Evolutionary conservation across 495 filamentous ascomycete species (phyloP).

Genomic region (Cudoniella acicularis): DNA sequence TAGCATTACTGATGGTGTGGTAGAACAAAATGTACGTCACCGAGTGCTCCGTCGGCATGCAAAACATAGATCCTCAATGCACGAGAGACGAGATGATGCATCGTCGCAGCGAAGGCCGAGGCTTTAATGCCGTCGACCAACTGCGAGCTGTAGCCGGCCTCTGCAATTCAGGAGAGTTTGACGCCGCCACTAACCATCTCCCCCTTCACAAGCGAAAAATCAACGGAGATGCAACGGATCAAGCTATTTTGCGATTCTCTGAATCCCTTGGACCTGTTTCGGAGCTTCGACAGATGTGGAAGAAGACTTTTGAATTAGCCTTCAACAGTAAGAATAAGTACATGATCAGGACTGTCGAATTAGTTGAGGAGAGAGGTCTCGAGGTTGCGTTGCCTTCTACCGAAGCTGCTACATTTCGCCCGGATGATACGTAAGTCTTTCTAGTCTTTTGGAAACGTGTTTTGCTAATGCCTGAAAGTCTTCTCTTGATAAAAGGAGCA

Average conservation of each 20-base stretch:
- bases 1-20: background rate
- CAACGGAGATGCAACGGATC: conserved; percentile 70
- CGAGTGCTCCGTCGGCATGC: conserved; percentile 44
- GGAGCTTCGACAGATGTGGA: conserved; percentile 47
- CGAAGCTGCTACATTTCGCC: conserved; percentile 35
- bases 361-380: conserved; percentile 36
- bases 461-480: conserved; percentile 4
- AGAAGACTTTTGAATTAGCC: conserved; percentile 58
- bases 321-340: conserved; percentile 82
- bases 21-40: conserved; percentile 61
- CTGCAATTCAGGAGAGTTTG: conserved; percentile 70
- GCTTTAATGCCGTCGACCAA: conserved; percentile 36
- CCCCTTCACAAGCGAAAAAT: conserved; percentile 54
- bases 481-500: conserved; percentile 62
- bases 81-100: conserved; percentile 38
- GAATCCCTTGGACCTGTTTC: conserved; percentile 51
- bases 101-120: conserved; percentile 17
- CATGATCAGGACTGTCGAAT: conserved; percentile 51
- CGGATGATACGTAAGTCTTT: conserved; percentile 37
- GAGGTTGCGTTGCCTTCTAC: conserved; percentile 29
- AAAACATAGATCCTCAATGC: conserved; percentile 34
- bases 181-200: conserved; percentile 49
- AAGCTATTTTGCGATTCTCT: conserved; percentile 63
- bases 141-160: conserved; percentile 50
- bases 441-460: background rate